Base-by-base conservation (phyloP, 1,284 basidiomycete species). In the Naganishia cerealis region DNA sequence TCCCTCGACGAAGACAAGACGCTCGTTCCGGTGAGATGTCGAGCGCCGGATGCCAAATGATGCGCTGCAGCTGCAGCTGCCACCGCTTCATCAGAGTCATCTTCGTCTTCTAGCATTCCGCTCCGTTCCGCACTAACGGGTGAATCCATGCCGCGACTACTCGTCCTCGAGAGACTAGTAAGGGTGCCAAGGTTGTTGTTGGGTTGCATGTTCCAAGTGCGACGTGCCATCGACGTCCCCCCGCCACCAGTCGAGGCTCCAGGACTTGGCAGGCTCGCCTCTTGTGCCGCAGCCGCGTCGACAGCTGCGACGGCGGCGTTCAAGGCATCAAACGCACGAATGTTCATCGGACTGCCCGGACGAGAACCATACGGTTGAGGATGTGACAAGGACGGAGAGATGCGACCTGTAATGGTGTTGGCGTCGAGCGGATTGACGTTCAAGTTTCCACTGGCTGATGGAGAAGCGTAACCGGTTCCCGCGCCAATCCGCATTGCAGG, bases 121-220 rank as follows among this genome's bases (percentile, higher is more conserved):
- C 67, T 69, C 33, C 67, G 36, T 40, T 69, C 67, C 48, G 61
- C 62, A 52, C 62, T 65, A 26, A 69, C 62, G 26, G 67, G 67
- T 16, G 67, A 69, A 66, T 69, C 67, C 42, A 69, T 57, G 26
- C 67, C 67, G 9, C 67, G 67, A 43, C 67, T 68, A 21, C 53
- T 56, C 54, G 67, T 62, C 15, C 67, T 16, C 7, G 63, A 66
- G 40, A 56, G 55, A 42, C 26, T n/a, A 18, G 63, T 63, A 12
- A 63, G 50, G 21, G 61, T 50, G n/a, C 61, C 61, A 16, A 63
- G 56, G 9, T 33, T 42, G 48, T 53, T 59, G 33, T 57, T 66
- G 53, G 63, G 65, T 43, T 67, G 40, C 67, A 62, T 57, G 46
- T 56, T 50, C 66, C 66, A 63, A 36, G 67, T 36, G 59, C 59